phyloP scores from a whole-genome alignment of 1,284 basidiomycete genomes.

The Cutaneotrichosporon curvatum region DNA sequence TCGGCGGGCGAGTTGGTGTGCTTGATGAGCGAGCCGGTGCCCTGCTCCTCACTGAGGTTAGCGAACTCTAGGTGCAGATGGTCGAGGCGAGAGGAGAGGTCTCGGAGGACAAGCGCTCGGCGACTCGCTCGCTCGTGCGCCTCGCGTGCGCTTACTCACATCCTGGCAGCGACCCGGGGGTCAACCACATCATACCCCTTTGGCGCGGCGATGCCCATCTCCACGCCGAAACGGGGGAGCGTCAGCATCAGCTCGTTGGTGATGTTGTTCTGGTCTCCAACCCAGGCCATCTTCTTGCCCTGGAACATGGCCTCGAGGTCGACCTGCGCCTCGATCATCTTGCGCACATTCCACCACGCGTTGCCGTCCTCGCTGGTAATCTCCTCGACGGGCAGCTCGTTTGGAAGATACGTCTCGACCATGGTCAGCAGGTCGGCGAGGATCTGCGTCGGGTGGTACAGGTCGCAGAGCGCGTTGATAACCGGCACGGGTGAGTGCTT shows the following conservation, averaged over 20 bases:
- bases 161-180: constrained; percentile 67
- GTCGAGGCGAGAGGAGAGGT: too few species aligned
- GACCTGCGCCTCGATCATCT: constrained; percentile 9
- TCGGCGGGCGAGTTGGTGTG: constrained; percentile 58
- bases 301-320: constrained; percentile 30
- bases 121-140: too few species aligned
- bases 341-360: neutral
- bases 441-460: constrained; percentile 95
- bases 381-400: constrained; percentile 1
- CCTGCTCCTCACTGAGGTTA: constrained; percentile 22
- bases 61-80: too few species aligned
- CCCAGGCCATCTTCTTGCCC: constrained; percentile 75
- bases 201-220: constrained; percentile 75
- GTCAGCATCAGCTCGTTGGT: constrained; percentile 96
- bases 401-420: constrained; percentile 54
- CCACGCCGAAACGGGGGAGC: constrained; percentile 83
- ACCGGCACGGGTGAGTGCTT: constrained; percentile 85
- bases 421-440: constrained; percentile 89
- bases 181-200: constrained; percentile 61
- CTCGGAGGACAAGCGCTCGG: too few species aligned
- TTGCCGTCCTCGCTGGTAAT: neutral
- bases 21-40: constrained; percentile 31
- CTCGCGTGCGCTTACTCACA: constrained; percentile 47
- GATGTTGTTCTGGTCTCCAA: constrained; percentile 94
- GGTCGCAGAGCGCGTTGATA: constrained; percentile 86